Evolutionary conservation across 2,329 filamentous ascomycete species (phyloP), one percentile per base, ranked within the genome.

Genomic region (Ophiocordyceps camponoti-floridani): DNA sequence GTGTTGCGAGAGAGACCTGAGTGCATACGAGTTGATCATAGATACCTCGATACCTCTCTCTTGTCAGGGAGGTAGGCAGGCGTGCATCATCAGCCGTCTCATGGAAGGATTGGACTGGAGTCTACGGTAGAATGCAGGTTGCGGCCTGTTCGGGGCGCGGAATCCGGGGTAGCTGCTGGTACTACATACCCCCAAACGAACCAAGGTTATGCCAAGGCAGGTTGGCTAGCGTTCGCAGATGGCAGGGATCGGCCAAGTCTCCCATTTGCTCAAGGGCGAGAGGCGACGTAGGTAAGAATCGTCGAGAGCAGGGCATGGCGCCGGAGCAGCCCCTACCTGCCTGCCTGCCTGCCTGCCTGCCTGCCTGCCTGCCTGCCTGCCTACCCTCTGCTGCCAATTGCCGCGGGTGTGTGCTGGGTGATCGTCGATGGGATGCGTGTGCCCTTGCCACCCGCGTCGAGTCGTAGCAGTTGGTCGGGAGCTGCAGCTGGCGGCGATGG

Each of bases 351-450:
- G n/a, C n/a, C n/a, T n/a, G n/a, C n/a, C n/a, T n/a, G n/a, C n/a
- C n/a, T n/a, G n/a, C n/a, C n/a, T n/a, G n/a, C n/a, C n/a, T n/a
- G n/a, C n/a, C n/a, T n/a, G n/a, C n/a, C n/a, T n/a, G n/a, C n/a
- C n/a, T n/a, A n/a, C n/a, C n/a, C n/a, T n/a, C n/a, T n/a, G n/a
- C 5, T 38, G 35, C 35, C n/a, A 38, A 38, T 38, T 38, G 35
- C 35, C 35, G n/a, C 18, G n/a, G 14, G 27, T 30, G 27, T 16
- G 18, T 10, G 42, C 10, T 43, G 30, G 28, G 43, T 30, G 43
- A 44, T 44, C 43, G 38, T 41, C 38, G 38, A 44, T 35, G 38
- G 43, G 23, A 19, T 41, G 40, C 43, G 40, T 27, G 12, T 8
- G 35, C 38, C 43, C 23, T 23, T 41, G 31, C 40, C 23, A 41